These are phyloP conservation scores for Panaeolus cyanescens DNA, from an alignment of 768 basidiomycete species.

Conservation along the genomic window DNA sequence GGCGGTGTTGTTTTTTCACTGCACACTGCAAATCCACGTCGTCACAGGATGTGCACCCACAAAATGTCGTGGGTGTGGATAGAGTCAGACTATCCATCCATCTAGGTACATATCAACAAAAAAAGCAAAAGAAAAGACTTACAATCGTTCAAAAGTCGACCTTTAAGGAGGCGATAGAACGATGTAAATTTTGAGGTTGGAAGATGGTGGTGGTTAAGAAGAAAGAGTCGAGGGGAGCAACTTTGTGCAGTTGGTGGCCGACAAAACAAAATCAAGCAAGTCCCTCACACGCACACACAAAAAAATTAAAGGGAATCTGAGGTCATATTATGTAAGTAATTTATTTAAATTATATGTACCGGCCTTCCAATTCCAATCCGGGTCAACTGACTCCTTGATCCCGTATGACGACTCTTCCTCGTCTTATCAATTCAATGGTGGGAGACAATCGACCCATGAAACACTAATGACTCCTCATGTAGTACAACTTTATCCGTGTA, in stretches of 20 bases:
- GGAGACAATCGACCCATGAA: background rate
- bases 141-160: slow-evolving; percentile 2
- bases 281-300: slow-evolving; percentile 4
- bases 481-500: background rate
- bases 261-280: slow-evolving; percentile 3
- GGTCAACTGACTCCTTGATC: background rate
- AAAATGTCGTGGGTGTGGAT: background rate
- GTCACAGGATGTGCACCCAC: background rate
- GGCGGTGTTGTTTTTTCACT: background rate
- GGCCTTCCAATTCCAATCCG: background rate
- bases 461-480: background rate
- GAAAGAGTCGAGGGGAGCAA: background rate
- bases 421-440: background rate
- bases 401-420: background rate
- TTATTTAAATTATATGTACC: background rate
- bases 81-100: background rate
- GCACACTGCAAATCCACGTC: background rate
- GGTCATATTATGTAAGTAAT: slow-evolving; percentile 2
- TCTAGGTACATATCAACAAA: background rate
- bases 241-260: background rate
- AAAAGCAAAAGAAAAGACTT: background rate
- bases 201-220: background rate
- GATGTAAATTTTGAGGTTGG: slow-evolving; percentile 1
- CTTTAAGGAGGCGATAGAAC: background rate
- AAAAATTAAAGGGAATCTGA: slow-evolving; percentile 1